Percentiles rank a stretch among this genome's conserved stretches.
Evolutionary conservation across 495 filamentous ascomycete genomes (phyloP).

Genomic region (Extremus antarcticus): DNA sequence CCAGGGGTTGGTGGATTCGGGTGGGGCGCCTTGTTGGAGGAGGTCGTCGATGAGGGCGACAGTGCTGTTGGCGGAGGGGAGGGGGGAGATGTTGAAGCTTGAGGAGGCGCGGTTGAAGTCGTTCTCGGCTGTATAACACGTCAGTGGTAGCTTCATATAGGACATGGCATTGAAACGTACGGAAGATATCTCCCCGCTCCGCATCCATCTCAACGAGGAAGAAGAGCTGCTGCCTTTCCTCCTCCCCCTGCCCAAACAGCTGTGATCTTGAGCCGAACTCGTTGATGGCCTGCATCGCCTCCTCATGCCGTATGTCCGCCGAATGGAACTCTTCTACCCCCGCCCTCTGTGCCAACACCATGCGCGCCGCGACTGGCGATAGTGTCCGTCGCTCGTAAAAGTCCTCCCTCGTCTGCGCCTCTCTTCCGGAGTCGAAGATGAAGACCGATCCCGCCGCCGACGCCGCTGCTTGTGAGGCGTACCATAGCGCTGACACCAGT

Average conservation of each 20-base stretch:
- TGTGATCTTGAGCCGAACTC: slow-evolving; percentile 31
- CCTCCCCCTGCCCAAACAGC: slow-evolving; percentile 31
- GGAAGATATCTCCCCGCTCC: slow-evolving; percentile 24
- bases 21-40: background rate
- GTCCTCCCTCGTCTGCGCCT: background rate
- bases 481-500: slow-evolving; percentile 6
- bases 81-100: background rate
- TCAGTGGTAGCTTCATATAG: background rate
- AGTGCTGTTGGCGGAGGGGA: background rate
- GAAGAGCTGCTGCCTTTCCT: slow-evolving; percentile 28
- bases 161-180: background rate
- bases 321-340: slow-evolving; percentile 41
- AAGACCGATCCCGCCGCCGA: slow-evolving; percentile 19
- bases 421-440: slow-evolving; percentile 26
- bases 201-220: slow-evolving; percentile 21
- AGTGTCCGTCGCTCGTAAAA: slow-evolving; percentile 7
- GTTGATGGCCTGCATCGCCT: slow-evolving; percentile 38
- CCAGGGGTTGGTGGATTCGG: background rate
- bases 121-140: background rate
- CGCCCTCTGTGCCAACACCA: slow-evolving; percentile 45
- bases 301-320: slow-evolving; percentile 36
- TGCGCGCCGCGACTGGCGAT: slow-evolving; percentile 38
- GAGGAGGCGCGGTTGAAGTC: background rate
- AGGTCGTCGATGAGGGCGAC: background rate
- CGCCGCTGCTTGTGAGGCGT: slow-evolving; percentile 1